Percentiles rank a stretch among this genome's conserved stretches.
Conservation (phyloP, 2,329 filamentous ascomycete genomes). For the Botrytis cinerea region DNA sequence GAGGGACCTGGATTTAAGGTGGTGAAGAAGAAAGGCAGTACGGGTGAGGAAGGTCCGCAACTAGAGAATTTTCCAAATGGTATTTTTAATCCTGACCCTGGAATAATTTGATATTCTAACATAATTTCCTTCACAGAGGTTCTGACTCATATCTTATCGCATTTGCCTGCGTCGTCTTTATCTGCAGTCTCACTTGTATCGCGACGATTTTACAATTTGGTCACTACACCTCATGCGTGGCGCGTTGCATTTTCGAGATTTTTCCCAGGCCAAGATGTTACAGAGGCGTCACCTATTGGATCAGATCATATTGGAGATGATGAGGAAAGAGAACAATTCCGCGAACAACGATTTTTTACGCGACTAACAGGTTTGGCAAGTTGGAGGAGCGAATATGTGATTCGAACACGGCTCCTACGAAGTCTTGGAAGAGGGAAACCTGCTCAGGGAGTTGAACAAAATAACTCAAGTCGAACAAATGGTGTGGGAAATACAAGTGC, state of each 20-base stretch:
- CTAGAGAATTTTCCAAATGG: conserved; percentile 74
- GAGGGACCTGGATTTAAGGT: conserved; percentile 57
- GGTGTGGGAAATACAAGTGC: conserved; percentile 63
- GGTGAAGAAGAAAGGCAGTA: conserved; percentile 47
- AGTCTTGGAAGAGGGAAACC: conserved; percentile 83
- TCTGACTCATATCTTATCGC: conserved; percentile 85
- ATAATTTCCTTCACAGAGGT: conserved; percentile 64
- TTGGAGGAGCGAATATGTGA: conserved; percentile 93
- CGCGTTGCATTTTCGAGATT: conserved; percentile 87
- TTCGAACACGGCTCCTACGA: conserved; percentile 80
- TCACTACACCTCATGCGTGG: conserved; percentile 93
- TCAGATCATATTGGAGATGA: conserved; percentile 42
- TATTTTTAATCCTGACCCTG: conserved; percentile 44
- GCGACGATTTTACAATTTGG: conserved; percentile 79
- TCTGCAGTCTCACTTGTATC: conserved; percentile 83
- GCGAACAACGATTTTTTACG: conserved; percentile 76
- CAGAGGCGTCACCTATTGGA: conserved; percentile 40
- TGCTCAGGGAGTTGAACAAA: conserved; percentile 55
- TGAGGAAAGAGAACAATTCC: conserved; percentile 56
- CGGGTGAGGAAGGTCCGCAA: conserved; percentile 32
- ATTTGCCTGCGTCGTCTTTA: conserved; percentile 83
- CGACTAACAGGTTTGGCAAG: conserved; percentile 82
- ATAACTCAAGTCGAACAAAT: conserved; percentile 51
- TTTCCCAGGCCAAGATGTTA: conserved; percentile 74
- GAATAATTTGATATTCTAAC: neutral